phyloP scores from a whole-genome alignment of 176 grass and related monocot species.

The Musa troglodytarum region DNA sequence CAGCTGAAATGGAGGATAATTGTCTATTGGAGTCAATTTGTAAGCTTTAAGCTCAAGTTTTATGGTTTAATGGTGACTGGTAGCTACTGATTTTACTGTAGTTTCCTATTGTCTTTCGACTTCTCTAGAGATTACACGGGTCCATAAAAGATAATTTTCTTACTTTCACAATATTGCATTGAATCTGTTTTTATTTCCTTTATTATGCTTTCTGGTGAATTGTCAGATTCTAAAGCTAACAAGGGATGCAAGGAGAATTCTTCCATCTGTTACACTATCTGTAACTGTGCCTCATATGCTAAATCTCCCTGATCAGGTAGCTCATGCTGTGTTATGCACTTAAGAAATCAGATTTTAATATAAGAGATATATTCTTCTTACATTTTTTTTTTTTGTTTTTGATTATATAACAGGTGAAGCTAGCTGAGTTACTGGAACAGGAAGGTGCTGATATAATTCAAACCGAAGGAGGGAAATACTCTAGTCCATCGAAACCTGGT shows the following conservation, averaged over 20 bases:
- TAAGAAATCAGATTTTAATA: not conserved
- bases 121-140: not conserved
- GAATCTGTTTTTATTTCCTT: not conserved
- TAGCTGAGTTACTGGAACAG: conserved; percentile 79
- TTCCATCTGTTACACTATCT: conserved; percentile 66
- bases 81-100: too few relatives aligned
- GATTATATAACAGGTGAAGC: conserved; percentile 41
- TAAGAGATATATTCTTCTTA: not conserved
- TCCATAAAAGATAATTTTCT: not conserved
- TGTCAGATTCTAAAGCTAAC: conserved; percentile 81
- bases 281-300: conserved; percentile 91
- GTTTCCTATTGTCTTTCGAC: not conserved
- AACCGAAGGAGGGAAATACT: conserved; percentile 86
- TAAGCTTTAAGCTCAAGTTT: too few relatives aligned
- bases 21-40: too few relatives aligned
- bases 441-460: conserved; percentile 88
- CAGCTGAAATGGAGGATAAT: too few relatives aligned
- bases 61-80: too few relatives aligned
- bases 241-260: conserved; percentile 59
- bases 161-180: too few relatives aligned
- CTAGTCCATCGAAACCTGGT: conserved; percentile 64
- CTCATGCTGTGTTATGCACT: not conserved
- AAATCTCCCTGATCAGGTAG: conserved; percentile 85
- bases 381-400: not conserved
- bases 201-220: not conserved